These are phyloP conservation scores for Xylaria sp. DNA, from an alignment of 2,329 filamentous ascomycete genomes.

Conservation along the genomic window DNA sequence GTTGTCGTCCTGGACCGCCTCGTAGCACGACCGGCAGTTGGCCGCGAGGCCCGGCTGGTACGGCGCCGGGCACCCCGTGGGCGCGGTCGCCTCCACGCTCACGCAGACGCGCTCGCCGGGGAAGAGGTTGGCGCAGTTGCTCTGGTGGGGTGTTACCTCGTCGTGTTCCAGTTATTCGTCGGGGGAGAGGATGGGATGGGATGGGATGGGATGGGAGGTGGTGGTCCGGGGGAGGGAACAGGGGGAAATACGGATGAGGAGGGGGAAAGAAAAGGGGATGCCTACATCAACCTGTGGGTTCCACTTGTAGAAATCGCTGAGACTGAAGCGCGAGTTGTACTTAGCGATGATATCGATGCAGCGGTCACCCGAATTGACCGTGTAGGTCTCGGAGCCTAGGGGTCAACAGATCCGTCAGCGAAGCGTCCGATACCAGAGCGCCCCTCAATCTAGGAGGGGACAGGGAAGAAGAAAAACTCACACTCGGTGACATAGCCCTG, in stretches of 20 bases:
- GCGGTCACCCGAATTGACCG: conserved; percentile 23
- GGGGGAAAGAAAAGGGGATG: no score
- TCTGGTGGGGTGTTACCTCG: no score
- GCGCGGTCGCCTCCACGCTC: conserved; percentile 1
- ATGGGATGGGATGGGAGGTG: no score
- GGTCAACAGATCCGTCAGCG: conserved; percentile 1
- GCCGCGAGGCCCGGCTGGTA: conserved; percentile 11
- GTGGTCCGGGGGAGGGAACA: no score
- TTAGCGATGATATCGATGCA: conserved; percentile 26
- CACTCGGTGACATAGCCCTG: conserved; percentile 29
- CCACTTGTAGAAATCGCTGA: conserved; percentile 26
- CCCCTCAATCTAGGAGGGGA: no score
- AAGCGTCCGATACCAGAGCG: no score
- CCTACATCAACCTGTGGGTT: conserved; percentile 20
- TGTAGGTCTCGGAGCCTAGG: conserved; percentile 27
- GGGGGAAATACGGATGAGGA: no score
- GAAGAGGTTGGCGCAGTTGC: conserved; percentile 28
- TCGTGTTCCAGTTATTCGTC: no score
- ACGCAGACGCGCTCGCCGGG: conserved; percentile 29
- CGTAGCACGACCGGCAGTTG: conserved; percentile 31
- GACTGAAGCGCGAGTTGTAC: conserved; percentile 37
- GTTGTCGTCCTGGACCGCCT: conserved; percentile 25
- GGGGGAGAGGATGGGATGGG: no score
- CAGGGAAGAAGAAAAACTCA: conserved; percentile 6
- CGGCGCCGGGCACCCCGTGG: conserved; percentile 26